phyloP scores from a whole-genome alignment of 176 grass and related monocot genomes.

The Zea mays region Zm-B73-REFERENCE-NAM-5.0 NC_050096.1:113580001-113580500 shows the following conservation, averaged over 20 bases:
- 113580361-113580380: no score
- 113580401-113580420: no score
- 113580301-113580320: no score
- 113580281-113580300: no score
- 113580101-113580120: slow-evolving; percentile 20
- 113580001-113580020: background rate
- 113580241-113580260: slow-evolving; percentile 13
- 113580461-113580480: no score
- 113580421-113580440: no score
- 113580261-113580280: background rate
- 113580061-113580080: background rate
- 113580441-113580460: no score
- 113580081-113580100: slow-evolving; percentile 18
- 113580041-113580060: background rate
- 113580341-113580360: no score
- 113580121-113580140: slow-evolving; percentile 56
- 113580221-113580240: slow-evolving; percentile 39
- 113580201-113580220: slow-evolving; percentile 62
- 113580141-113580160: slow-evolving; percentile 32
- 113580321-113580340: no score
- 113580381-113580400: no score
- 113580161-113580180: slow-evolving; percentile 63
- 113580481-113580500: no score
- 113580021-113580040: background rate
- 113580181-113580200: slow-evolving; percentile 39